A percentile compares a stretch with the other conserved stretches of the same genome.
phyloP scores from a whole-genome alignment of 1,284 basidiomycete species.

The Irpex lacteus region DNA sequence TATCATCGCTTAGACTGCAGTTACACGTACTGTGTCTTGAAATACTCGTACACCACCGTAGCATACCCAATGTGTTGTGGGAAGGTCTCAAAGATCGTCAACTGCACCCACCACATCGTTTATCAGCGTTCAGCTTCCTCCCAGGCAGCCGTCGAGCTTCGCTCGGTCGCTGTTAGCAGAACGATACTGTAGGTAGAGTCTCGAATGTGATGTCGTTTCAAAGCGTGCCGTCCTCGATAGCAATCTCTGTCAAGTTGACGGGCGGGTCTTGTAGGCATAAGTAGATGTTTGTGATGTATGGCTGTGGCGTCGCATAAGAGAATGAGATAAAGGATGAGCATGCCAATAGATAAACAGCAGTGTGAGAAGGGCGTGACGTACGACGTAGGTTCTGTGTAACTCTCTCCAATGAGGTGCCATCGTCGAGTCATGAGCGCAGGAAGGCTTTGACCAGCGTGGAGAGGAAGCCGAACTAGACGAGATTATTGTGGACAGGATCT shows the following conservation, averaged over 20 bases:
- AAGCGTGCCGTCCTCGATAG: conserved; percentile 63
- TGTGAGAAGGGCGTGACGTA: conserved; percentile 24
- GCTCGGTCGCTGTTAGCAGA: background rate
- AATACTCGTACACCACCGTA: conserved; percentile 60
- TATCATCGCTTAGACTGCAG: no score
- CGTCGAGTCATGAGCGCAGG: conserved; percentile 25
- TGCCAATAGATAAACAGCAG: no score
- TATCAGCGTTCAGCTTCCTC: no score
- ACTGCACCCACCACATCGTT: background rate
- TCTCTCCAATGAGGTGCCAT: conserved; percentile 29
- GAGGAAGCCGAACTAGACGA: conserved; percentile 20
- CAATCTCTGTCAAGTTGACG: conserved; percentile 58
- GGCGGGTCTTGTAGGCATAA: conserved; percentile 58
- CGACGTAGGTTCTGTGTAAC: conserved; percentile 32
- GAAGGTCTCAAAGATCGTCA: conserved; percentile 16
- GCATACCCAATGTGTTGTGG: conserved; percentile 33
- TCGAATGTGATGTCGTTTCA: conserved; percentile 43
- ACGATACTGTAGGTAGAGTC: conserved; percentile 51
- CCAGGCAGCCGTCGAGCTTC: no score
- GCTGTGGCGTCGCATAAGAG: conserved; percentile 32
- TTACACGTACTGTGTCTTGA: conserved; percentile 57
- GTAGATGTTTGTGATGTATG: conserved; percentile 64
- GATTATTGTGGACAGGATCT: background rate
- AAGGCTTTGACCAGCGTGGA: conserved; percentile 24
- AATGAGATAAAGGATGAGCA: background rate